Percentiles rank a stretch among this genome's conserved stretches.
Evolutionary conservation across 768 basidiomycete genomes (phyloP).

Genomic region (Hypholoma fasciculare): DNA sequence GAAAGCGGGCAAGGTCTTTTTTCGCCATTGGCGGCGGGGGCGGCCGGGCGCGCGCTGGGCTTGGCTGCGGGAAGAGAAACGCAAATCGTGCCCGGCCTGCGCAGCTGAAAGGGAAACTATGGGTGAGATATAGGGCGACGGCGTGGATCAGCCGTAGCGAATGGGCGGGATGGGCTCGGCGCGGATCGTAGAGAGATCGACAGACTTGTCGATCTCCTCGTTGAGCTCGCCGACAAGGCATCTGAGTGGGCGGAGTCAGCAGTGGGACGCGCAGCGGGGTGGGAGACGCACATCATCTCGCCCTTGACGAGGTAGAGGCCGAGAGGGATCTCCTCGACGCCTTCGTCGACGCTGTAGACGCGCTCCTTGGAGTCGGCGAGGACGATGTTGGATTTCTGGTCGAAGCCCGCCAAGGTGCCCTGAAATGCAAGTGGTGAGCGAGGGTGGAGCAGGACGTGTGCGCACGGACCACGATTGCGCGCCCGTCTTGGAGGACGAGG

Average conservation of each 20-base stretch:
- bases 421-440: constrained; percentile 27
- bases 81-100: not conserved
- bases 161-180: constrained; percentile 89
- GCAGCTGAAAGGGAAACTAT: not conserved
- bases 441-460: not conserved
- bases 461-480: constrained; percentile 82
- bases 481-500: constrained; percentile 94
- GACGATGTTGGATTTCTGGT: constrained; percentile 96
- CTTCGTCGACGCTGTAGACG: constrained; percentile 87
- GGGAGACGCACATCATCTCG: constrained; percentile 86
- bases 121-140: not conserved
- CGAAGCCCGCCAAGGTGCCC: constrained; percentile 91
- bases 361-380: constrained; percentile 93
- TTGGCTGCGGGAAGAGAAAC: not conserved
- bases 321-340: constrained; percentile 91
- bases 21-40: too few relatives aligned
- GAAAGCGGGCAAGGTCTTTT: too few relatives aligned
- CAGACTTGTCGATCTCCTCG: constrained; percentile 72
- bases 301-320: constrained; percentile 98
- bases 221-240: constrained; percentile 87
- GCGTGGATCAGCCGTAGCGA: constrained; percentile 52
- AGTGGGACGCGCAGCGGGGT: not conserved
- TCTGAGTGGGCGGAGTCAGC: constrained; percentile 26
- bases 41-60: not conserved
- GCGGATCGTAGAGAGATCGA: constrained; percentile 74